Base-by-base conservation (phyloP, 495 filamentous ascomycete species). In the Trichoderma erinaceum region DNA sequence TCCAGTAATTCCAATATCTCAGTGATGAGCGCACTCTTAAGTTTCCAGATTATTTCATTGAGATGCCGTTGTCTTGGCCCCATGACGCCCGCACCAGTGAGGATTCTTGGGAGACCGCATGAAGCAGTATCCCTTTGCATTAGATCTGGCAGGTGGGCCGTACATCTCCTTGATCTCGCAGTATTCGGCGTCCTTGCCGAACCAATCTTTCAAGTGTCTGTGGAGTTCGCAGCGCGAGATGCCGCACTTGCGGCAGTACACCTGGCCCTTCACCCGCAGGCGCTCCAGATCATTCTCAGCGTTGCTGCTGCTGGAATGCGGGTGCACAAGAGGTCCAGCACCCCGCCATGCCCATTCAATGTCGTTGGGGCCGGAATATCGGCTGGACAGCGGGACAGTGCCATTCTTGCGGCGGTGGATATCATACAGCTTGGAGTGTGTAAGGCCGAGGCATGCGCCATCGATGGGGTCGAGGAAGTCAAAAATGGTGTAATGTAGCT, bases 401-500 rank as follows among this genome's bases (percentile, higher is more conserved):
- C 83, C 83, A 70, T 82, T 79, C 69, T 84, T 78, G 58, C 74
- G 75, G 41, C 78, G 77, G 76, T 81, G 82, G 67, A 86, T 79
- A n/a, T 74, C 71, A 74, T 86, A 86, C 68, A 84, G 79, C 67
- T 80, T 77, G 63, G 70, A 72, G 75, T 75, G 80, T 15, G 85
- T 82, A 23, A 87, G 75, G 15, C 82, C 82, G 15, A 89, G 78
- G 70, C 81, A 82, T 67, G 81, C 79, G 73, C 80, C 78, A 72
- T 87, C 84, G 70, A 85, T 83, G 32, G 82, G 78, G 70, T 83
- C 80, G 32, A 89, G 79, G 71, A 81, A 80, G 69, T 81, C 76
- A 68, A 83, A 78, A 69, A 89, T 80, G 63, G 81, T 76, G 61
- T 80, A 78, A 66, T 87, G 86, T 15, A 89, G 73, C 71, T 89